Percentiles rank a stretch among this genome's conserved stretches.
phyloP scores from a whole-genome alignment of 2,329 filamentous ascomycete species.

The Lachnellula cervina region DNA sequence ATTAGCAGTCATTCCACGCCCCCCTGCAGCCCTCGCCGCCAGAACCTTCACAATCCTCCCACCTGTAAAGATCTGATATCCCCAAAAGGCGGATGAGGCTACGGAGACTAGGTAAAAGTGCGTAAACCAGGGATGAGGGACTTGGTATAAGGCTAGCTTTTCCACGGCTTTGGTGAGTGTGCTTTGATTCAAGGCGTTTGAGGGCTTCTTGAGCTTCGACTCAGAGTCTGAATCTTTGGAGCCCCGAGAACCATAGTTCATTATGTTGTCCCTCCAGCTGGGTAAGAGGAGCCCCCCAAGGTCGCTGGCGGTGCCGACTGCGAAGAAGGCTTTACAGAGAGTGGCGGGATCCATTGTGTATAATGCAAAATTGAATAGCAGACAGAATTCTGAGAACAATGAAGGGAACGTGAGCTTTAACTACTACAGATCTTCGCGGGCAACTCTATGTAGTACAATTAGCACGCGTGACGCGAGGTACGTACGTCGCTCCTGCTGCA shows the following conservation, averaged over 20 bases:
- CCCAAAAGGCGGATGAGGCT: conserved; percentile 69
- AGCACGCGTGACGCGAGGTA: too few relatives aligned
- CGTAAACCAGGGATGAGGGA: conserved; percentile 85
- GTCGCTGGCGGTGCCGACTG: conserved; percentile 21
- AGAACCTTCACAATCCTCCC: conserved; percentile 51
- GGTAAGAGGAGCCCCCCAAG: conserved; percentile 27
- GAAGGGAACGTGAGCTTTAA: too few relatives aligned
- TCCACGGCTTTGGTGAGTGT: conserved; percentile 10
- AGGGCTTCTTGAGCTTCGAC: not conserved
- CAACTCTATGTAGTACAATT: too few relatives aligned
- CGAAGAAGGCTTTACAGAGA: conserved; percentile 28
- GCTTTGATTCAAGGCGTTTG: not conserved
- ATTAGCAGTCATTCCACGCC: conserved; percentile 46
- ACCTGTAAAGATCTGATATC: conserved; percentile 51
- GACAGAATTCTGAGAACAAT: too few relatives aligned
- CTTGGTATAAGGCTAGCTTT: conserved; percentile 34
- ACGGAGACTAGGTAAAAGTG: conserved; percentile 81
- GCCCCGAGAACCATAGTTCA: conserved; percentile 30
- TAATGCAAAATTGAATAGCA: too few relatives aligned
- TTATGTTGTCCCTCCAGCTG: conserved; percentile 25
- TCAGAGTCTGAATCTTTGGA: conserved; percentile 4
- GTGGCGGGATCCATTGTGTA: conserved; percentile 22
- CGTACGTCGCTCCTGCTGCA: too few relatives aligned
- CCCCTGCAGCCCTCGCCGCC: conserved; percentile 30
- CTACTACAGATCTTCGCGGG: too few relatives aligned